Conservation (phyloP, 139 green algal species). For the Tetratostichococcus sp. region DNA sequence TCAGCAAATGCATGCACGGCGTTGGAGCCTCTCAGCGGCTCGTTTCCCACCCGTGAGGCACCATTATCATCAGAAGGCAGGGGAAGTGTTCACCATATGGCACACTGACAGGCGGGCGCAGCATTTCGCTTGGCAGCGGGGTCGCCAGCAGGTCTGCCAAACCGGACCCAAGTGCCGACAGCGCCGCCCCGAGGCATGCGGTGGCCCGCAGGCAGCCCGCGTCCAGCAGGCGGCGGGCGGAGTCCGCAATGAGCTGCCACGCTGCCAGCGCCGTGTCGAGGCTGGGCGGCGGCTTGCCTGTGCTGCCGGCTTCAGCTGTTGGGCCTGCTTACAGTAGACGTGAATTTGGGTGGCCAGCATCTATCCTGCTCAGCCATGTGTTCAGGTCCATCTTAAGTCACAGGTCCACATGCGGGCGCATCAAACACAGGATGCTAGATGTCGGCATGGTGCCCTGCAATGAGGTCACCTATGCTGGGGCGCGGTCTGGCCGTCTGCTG, state of each 20-base stretch:
- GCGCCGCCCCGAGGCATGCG: slow-evolving; percentile 8
- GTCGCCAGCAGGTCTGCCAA: slow-evolving; percentile 27
- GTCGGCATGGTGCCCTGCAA: no score
- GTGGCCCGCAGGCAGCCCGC: slow-evolving; percentile 11
- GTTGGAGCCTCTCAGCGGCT: no score
- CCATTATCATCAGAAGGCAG: background rate
- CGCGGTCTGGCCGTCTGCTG: background rate
- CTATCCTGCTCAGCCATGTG: no score
- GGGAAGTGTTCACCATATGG: background rate
- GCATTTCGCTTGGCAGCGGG: background rate
- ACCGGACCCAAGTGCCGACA: slow-evolving; percentile 11
- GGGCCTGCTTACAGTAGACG: no score
- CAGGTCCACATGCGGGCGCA: no score
- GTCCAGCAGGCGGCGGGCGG: slow-evolving; percentile 52
- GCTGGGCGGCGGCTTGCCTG: background rate
- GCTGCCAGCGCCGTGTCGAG: slow-evolving; percentile 9
- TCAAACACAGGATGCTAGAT: no score
- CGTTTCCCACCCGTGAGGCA: no score
- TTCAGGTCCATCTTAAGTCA: no score
- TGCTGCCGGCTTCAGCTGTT: no score
- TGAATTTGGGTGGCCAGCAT: no score
- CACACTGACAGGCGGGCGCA: background rate
- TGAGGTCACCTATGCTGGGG: no score
- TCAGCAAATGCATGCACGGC: no score
- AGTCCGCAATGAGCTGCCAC: slow-evolving; percentile 38